Conservation (phyloP, 768 basidiomycete species). For the Mycena venus region DNA sequence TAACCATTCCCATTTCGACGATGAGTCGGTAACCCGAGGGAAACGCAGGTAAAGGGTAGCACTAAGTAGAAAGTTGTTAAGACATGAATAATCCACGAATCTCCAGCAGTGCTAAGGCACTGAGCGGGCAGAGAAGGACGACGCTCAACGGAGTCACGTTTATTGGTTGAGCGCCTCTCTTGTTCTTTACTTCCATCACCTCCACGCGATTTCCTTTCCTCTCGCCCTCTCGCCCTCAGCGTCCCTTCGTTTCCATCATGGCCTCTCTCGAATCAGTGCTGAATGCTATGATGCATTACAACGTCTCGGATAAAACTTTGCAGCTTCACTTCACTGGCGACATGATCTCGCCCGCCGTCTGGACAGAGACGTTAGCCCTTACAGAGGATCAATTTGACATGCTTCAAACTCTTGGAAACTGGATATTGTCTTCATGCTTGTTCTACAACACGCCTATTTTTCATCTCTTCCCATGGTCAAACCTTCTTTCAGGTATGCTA, state of each 20-base stretch:
- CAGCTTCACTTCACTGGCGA: neutral
- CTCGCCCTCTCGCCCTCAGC: neutral
- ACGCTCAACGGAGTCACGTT: too few relatives aligned
- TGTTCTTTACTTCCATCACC: too few relatives aligned
- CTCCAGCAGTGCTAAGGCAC: too few relatives aligned
- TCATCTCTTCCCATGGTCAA: neutral
- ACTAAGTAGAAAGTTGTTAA: too few relatives aligned
- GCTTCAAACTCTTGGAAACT: neutral
- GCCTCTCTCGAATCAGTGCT: neutral
- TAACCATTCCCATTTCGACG: too few relatives aligned
- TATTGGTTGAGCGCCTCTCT: too few relatives aligned
- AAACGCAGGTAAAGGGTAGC: too few relatives aligned
- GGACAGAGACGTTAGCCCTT: conserved; percentile 3
- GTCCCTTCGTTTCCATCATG: neutral
- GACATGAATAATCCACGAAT: too few relatives aligned
- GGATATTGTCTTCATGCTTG: neutral
- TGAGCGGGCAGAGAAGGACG: too few relatives aligned
- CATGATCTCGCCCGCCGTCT: neutral
- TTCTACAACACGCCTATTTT: neutral
- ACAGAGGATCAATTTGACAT: neutral
- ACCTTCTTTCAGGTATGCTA: neutral
- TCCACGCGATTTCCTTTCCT: too few relatives aligned
- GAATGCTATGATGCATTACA: neutral
- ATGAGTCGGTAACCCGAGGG: too few relatives aligned
- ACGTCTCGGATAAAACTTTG: neutral